phyloP scores from a whole-genome alignment of 202 grass and related monocot genomes.

The Schoenoplectus triqueter region DNA sequence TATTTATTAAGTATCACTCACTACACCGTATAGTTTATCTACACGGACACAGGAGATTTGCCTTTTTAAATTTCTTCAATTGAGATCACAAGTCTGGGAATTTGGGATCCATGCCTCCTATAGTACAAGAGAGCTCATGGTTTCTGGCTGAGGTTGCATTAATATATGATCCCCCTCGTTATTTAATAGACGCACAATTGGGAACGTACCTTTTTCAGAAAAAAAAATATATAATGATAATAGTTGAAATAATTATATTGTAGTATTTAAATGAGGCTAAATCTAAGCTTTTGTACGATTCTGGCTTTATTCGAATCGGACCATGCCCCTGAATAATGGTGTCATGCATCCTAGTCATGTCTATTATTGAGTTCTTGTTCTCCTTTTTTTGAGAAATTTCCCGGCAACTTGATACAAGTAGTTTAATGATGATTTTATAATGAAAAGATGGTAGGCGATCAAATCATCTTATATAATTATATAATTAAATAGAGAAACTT shows the following conservation, averaged over 20 bases:
- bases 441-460: neutral
- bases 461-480: neutral
- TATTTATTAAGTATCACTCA: no score
- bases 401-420: neutral
- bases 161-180: neutral
- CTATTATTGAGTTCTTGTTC: neutral
- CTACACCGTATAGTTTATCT: neutral
- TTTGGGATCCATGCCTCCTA: neutral
- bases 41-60: neutral
- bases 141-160: constrained; percentile 7
- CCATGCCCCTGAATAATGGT: neutral
- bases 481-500: no score
- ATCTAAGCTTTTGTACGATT: neutral
- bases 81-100: neutral
- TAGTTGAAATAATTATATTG: neutral
- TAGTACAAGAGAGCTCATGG: constrained; percentile 2
- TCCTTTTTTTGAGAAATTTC: neutral
- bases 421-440: neutral
- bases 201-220: neutral
- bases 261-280: neutral
- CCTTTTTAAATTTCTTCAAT: neutral
- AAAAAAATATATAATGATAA: neutral
- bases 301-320: neutral
- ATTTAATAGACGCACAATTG: constrained; percentile 19
- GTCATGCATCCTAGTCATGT: neutral